phyloP scores from a whole-genome alignment of 169 alveolate species.

The Plasmodium berghei region DNA sequence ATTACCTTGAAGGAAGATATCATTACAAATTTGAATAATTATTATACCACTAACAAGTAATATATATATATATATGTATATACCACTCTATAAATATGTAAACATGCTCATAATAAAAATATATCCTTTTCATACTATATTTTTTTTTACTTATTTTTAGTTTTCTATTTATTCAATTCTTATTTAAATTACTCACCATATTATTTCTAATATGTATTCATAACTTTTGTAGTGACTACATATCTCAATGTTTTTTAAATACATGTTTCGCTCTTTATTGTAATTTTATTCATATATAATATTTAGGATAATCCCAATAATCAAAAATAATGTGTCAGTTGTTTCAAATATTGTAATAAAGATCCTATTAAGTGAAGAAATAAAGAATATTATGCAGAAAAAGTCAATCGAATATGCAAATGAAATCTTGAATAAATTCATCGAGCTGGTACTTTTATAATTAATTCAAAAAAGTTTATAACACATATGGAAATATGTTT shows the following conservation, averaged over 20 bases:
- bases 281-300: not conserved
- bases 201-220: not conserved
- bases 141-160: not conserved
- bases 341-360: conserved; percentile 61
- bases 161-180: not conserved
- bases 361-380: conserved; percentile 52
- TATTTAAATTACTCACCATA: not conserved
- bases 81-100: not conserved
- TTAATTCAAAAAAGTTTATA: not conserved
- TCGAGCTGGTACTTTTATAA: conserved; percentile 18
- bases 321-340: conserved; percentile 38
- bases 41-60: conserved; percentile 59
- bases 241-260: not conserved
- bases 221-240: not conserved
- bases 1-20: conserved; percentile 56
- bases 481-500: not conserved
- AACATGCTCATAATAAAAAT: not conserved
- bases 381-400: conserved; percentile 15
- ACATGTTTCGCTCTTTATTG: too few species aligned
- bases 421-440: conserved; percentile 14
- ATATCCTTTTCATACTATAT: not conserved
- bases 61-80: conserved; percentile 5
- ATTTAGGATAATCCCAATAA: conserved; percentile 48
- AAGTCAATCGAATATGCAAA: conserved; percentile 39
- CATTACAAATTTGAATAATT: conserved; percentile 40